These are phyloP conservation scores for Oenanthe javanica DNA, from an alignment of 140 eudicot genomes.

Conservation along the genomic window DNA sequence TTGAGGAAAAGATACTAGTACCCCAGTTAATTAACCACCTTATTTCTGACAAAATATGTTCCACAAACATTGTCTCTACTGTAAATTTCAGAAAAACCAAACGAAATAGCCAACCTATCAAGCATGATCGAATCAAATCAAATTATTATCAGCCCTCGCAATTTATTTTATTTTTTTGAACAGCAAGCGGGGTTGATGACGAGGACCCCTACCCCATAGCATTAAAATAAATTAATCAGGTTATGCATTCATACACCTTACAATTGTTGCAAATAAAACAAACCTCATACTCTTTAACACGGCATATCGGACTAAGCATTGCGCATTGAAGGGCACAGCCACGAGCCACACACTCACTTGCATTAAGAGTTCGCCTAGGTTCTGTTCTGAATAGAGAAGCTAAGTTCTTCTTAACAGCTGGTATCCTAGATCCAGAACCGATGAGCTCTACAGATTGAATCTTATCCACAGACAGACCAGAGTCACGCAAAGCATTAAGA, in stretches of 20 bases:
- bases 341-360: slow-evolving; percentile 99
- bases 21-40: not conserved
- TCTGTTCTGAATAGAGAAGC: slow-evolving; percentile 53
- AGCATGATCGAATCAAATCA: not conserved
- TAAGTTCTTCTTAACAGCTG: slow-evolving; percentile 56
- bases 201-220: too few relatives aligned
- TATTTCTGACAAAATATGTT: not conserved
- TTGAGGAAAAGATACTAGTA: not conserved
- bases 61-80: not conserved
- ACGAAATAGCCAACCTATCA: too few relatives aligned
- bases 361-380: slow-evolving; percentile 79
- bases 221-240: too few relatives aligned
- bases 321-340: slow-evolving; percentile 98
- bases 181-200: too few relatives aligned
- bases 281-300: slow-evolving; percentile 96
- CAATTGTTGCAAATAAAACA: slow-evolving; percentile 22
- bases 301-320: slow-evolving; percentile 83
- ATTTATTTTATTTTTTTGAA: not conserved
- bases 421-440: slow-evolving; percentile 96
- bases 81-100: not conserved
- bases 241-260: not conserved
- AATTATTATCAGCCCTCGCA: not conserved
- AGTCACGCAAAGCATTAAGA: slow-evolving; percentile 54
- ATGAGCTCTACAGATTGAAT: slow-evolving; percentile 87
- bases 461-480: slow-evolving; percentile 49